Conservation (phyloP, 78 protist genomes). For the Dictyostelium capitatum region DNA sequence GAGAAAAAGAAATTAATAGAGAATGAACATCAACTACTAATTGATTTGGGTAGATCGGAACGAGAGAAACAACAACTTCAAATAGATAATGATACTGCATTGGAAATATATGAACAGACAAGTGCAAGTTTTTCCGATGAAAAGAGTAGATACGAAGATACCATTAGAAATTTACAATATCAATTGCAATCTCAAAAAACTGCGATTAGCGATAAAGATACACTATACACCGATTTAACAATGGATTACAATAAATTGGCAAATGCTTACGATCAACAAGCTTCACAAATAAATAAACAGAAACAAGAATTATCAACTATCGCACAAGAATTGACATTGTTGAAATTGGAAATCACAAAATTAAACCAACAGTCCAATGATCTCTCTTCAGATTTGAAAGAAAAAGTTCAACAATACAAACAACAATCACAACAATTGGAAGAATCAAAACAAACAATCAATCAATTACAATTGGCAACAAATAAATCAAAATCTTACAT, state of each 20-base stretch:
- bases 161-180: background rate
- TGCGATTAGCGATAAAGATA: no score
- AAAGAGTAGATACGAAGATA: background rate
- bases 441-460: background rate
- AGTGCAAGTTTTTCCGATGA: background rate
- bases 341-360: background rate
- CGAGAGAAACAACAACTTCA: background rate
- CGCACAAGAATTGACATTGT: background rate
- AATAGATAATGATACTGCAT: background rate
- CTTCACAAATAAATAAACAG: background rate
- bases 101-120: background rate
- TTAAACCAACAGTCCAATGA: background rate
- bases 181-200: background rate
- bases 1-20: conserved; percentile 26
- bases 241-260: background rate
- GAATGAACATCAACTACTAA: background rate
- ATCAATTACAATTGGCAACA: background rate
- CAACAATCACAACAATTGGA: background rate
- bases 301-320: background rate
- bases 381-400: background rate
- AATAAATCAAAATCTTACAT: conserved; percentile 3
- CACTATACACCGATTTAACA: background rate
- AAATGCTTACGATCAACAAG: background rate
- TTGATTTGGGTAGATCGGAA: background rate
- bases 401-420: background rate